Conservation (phyloP, 257 asterid genomes). For the Hygrophila difformis region DNA sequence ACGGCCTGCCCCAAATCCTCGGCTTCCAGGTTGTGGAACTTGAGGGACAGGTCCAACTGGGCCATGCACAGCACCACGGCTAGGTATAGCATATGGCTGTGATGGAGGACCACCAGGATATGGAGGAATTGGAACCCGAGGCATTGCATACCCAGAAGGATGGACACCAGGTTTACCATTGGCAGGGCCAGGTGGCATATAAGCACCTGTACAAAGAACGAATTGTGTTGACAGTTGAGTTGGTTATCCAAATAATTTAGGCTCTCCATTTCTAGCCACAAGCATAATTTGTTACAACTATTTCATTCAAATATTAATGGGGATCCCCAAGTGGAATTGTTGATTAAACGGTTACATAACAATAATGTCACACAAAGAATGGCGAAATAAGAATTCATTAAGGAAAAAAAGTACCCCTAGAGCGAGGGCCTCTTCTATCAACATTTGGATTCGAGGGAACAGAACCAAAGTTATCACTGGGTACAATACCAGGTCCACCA, state of each 20-base stretch:
- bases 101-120: slow-evolving; percentile 81
- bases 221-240: not conserved
- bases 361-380: too few species aligned
- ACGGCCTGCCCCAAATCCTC: slow-evolving; percentile 89
- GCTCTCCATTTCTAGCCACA: too few species aligned
- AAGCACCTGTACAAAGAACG: slow-evolving; percentile 52
- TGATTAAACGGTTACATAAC: too few species aligned
- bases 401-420: slow-evolving; percentile 50
- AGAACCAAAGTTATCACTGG: slow-evolving; percentile 66
- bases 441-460: slow-evolving; percentile 44
- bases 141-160: slow-evolving; percentile 78
- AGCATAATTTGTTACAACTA: too few species aligned
- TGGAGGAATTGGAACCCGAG: slow-evolving; percentile 73
- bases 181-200: slow-evolving; percentile 72
- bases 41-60: slow-evolving; percentile 91
- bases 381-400: too few species aligned
- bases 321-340: too few species aligned
- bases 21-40: slow-evolving; percentile 75
- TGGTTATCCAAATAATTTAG: not conserved
- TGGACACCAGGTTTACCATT: slow-evolving; percentile 81
- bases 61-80: slow-evolving; percentile 89
- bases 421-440: slow-evolving; percentile 76
- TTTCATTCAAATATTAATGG: too few species aligned
- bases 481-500: slow-evolving; percentile 78
- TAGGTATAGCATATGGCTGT: slow-evolving; percentile 92